Evolutionary conservation across 176 grass and related monocot genomes (phyloP), one percentile per base, ranked within the genome.

Genomic region (Rhynchospora breviuscula): DNA sequence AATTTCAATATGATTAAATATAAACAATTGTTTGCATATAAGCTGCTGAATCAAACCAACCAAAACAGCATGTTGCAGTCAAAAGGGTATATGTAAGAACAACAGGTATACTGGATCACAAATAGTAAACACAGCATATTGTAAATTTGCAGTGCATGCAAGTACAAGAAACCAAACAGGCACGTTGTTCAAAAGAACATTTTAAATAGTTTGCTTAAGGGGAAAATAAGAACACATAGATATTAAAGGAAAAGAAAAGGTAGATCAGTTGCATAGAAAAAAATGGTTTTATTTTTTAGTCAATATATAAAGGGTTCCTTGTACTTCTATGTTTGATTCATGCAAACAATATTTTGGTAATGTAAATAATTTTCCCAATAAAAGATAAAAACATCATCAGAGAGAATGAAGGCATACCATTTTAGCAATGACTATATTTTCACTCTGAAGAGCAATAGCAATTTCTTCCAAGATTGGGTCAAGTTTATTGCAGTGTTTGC

Each of bases 381-480:
- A 11, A 4, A 43, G 5, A 18, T 68, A 22, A 53, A 31, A 53
- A 51, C 12, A 51, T 49, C 22, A 19, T 60, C 62, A 10, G 73
- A 63, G 79, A 67, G n/a, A 47, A 80, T 74, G 65, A 59, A 63
- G 13, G 40, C 19, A 69, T 90, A 99, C 96, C 85, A 99, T 95
- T 86, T 99, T 99, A 58, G 93, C 89, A 80, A 99, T 99, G 47
- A 99, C 5, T 2, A 99, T 84, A 63, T 86, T 84, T 65, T 87
- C 78, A 7, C 89, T 79, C 86, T 91, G 88, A 25, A 99, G 82
- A 8, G 78, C 81, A 17, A 90, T 29, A 10, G 91, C 93, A 79
- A 90, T 89, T 83, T 95, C 88, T 57, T 98, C 92, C 83, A 98
- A 84, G 44, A 95, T 91, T 0, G 91, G 96, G 0, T 88, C 91